Conservation (phyloP, 768 basidiomycete genomes). For the Termitomyces sp. region DNA sequence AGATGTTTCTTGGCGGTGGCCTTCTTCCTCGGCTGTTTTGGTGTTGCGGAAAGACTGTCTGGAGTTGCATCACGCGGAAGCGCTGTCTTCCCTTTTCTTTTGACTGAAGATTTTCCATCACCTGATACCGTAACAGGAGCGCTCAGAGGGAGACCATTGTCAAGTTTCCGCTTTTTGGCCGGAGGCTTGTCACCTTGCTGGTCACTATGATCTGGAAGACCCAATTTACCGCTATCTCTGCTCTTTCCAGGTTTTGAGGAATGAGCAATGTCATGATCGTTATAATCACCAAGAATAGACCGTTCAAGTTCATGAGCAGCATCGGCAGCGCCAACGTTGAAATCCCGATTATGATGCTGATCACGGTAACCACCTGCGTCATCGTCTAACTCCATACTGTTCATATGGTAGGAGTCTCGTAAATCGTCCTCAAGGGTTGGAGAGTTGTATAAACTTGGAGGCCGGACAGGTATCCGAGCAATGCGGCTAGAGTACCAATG, state of each 20-base stretch:
- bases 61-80: slow-evolving; percentile 52
- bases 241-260: slow-evolving; percentile 37
- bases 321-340: slow-evolving; percentile 45
- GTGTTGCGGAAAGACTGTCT: slow-evolving; percentile 53
- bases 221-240: slow-evolving; percentile 48
- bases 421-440: slow-evolving; percentile 27
- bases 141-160: slow-evolving; percentile 39
- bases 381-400: slow-evolving; percentile 29
- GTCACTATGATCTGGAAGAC: slow-evolving; percentile 56
- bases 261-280: slow-evolving; percentile 16
- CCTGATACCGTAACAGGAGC: slow-evolving; percentile 22
- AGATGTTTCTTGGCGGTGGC: slow-evolving; percentile 55
- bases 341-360: slow-evolving; percentile 29
- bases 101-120: slow-evolving; percentile 29
- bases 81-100: slow-evolving; percentile 51
- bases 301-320: slow-evolving; percentile 57
- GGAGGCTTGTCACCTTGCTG: slow-evolving; percentile 34
- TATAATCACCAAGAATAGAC: slow-evolving; percentile 42
- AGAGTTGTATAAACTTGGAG: slow-evolving; percentile 21
- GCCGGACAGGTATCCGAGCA: slow-evolving; percentile 40
- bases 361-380: slow-evolving; percentile 24
- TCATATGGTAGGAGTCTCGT: slow-evolving; percentile 21
- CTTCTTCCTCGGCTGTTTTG: slow-evolving; percentile 54
- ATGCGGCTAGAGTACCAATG: slow-evolving; percentile 54
- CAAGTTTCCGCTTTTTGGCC: slow-evolving; percentile 63